Percentiles rank a stretch among this genome's conserved stretches.
phyloP scores from a whole-genome alignment of 805 yeast genomes.

The Phaffomyces thermotolerans region DNA sequence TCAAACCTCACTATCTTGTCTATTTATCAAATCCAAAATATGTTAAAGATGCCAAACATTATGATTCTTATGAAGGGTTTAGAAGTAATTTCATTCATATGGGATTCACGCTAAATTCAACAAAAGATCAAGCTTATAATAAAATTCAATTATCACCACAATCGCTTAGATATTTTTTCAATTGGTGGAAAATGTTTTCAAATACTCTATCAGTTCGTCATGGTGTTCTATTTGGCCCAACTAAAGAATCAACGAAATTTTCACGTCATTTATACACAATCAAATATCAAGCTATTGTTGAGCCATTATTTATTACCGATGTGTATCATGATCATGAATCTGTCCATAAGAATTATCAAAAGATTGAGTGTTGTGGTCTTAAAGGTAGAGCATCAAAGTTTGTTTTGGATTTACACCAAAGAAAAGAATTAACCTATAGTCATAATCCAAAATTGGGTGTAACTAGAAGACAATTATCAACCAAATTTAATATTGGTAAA shows the following conservation, averaged over 20 bases:
- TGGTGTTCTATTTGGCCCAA: slow-evolving; percentile 62
- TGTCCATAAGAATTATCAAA: slow-evolving; percentile 33
- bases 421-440: slow-evolving; percentile 40
- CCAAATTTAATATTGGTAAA: slow-evolving; percentile 64
- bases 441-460: slow-evolving; percentile 40
- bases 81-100: slow-evolving; percentile 78
- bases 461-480: slow-evolving; percentile 41
- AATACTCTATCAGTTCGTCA: slow-evolving; percentile 73
- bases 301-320: slow-evolving; percentile 72
- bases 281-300: slow-evolving; percentile 67
- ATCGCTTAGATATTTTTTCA: slow-evolving; percentile 57
- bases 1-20: slow-evolving; percentile 56
- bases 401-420: slow-evolving; percentile 60
- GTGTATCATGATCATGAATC: slow-evolving; percentile 46
- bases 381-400: slow-evolving; percentile 53
- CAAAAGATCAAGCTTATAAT: slow-evolving; percentile 43
- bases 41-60: slow-evolving; percentile 38
- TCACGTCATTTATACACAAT: slow-evolving; percentile 70
- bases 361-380: slow-evolving; percentile 53
- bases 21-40: slow-evolving; percentile 48
- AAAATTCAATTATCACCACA: slow-evolving; percentile 72
- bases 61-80: slow-evolving; percentile 78
- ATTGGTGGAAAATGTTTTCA: slow-evolving; percentile 86
- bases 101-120: slow-evolving; percentile 48
- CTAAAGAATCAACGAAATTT: slow-evolving; percentile 53